phyloP scores from a whole-genome alignment of 208 protist species.

The Angomonas deanei region DNA sequence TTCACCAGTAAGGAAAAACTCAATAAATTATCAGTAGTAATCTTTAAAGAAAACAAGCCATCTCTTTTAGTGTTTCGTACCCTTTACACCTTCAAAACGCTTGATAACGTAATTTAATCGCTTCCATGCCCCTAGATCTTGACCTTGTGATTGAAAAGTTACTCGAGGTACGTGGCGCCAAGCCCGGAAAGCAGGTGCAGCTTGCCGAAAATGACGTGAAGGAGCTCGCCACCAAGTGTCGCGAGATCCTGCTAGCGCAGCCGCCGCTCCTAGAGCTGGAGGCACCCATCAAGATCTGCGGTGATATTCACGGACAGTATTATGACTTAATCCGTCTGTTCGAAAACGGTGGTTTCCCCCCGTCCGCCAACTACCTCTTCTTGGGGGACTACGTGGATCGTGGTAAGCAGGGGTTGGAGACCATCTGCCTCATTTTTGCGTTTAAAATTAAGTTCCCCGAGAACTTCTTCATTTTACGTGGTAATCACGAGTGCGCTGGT shows the following conservation, averaged over 20 bases:
- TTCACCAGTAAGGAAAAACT: too few species aligned
- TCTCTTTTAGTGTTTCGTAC: not conserved
- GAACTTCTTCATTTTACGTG: slow-evolving; percentile 98
- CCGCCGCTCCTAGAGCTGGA: slow-evolving; percentile 85
- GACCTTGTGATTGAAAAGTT: slow-evolving; percentile 92
- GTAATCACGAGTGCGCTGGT: slow-evolving; percentile 98
- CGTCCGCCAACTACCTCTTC: slow-evolving; percentile 99
- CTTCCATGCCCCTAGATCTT: slow-evolving; percentile 80
- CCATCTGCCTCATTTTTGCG: slow-evolving; percentile 82
- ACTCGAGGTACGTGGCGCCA: slow-evolving; percentile 84
- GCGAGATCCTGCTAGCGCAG: slow-evolving; percentile 88
- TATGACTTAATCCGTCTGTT: slow-evolving; percentile 98
- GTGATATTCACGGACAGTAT: slow-evolving; percentile 99
- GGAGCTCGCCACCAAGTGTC: slow-evolving; percentile 61
- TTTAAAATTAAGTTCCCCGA: slow-evolving; percentile 97
- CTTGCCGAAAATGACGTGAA: slow-evolving; percentile 49
- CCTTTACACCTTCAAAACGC: not conserved
- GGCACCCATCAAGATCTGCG: slow-evolving; percentile 81
- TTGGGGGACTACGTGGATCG: slow-evolving; percentile 99
- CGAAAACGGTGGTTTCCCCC: slow-evolving; percentile 98
- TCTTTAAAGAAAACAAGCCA: slow-evolving; percentile 3
- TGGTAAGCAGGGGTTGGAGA: slow-evolving; percentile 96
- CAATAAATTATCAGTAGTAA: too few species aligned
- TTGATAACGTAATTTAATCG: not conserved
- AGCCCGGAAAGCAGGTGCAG: slow-evolving; percentile 68